Base-by-base conservation (phyloP, 2,329 filamentous ascomycete species). In the Laburnicola sp. region DNA sequence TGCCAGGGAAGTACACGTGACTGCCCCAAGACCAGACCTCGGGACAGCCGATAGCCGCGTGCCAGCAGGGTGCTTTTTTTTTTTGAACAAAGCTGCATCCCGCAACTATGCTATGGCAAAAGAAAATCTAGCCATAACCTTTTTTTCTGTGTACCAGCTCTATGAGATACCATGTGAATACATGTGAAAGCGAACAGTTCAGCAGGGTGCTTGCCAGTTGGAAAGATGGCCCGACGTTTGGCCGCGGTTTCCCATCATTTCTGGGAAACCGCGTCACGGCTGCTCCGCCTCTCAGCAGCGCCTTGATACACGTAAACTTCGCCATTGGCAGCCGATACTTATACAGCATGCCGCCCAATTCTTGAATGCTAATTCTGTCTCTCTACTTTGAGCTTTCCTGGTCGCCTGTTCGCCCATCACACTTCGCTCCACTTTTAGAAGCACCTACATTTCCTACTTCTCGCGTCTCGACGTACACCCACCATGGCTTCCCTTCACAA, bases 401-500 rank as follows among this genome's bases (percentile, higher is more conserved):
- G 30, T 28, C 32, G 40, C 38, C 34, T 39, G 37, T 43, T 10
- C 32, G 39, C n/a, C 34, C 16, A 21, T 34, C 39, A 40, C 36
- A 49, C 39, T 34, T 45, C 49, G 7, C 16, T 48, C 30, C 36
- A 16, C 3, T 43, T 34, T 30, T 23, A 32, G 37, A 45, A 50
- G 23, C 51, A 48, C 55, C 51, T 57, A 43, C 21, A 48, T 22
- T 46, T 42, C 38, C 45, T 32, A 54, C 16, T 48, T 52, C 42
- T 27, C 54, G 53, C 53, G 51, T 51, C 55, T 53, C 53, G 51
- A 53, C 56, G 58, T 53, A 50, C 51, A 48, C 45, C 47, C 40
- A 57, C 54, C 43, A 72, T 72, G 70, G 66, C 68, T 5, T 83
- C 82, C 48, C 77, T 84, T 69, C 81, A 86, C 66, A 75, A 85